Evolutionary conservation across 148 eudicot species (phyloP), one percentile per base, ranked within the genome.

Genomic region (Amaranthus cruentus): DNA sequence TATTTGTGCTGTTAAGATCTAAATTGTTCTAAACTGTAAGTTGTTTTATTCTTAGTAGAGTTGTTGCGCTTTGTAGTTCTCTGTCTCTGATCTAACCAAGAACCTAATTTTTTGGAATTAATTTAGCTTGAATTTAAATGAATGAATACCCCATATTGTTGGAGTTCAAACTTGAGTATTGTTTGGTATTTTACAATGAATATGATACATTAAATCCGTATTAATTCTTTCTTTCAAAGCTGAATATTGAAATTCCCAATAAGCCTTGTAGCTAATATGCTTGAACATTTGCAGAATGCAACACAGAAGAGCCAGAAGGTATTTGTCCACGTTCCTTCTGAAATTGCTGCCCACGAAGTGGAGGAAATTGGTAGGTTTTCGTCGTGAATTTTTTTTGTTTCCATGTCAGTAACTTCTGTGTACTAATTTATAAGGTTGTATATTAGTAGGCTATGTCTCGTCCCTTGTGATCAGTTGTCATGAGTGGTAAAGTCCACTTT

Each of bases 231-330:
- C 48, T 47, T 47, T 60, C 10, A 38, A 7, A 28, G 38, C 38
- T 28, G 38, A 60, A 60, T 4, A 7, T 58, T 6, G 62, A 14
- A n/a, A 15, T 5, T 58, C 28, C 18, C 6, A 58, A n/a, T n/a
- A 18, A n/a, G 7, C 62, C 4, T 2, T 18, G 54, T 47, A 4
- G 42, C 70, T 67, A 67, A 21, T 21, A 28, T 68, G 58, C 64
- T 38, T 66, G 59, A 56, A 51, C 79, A 12, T 72, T 68, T 49
- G 72, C 89, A 94, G 98, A 91, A 95, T 87, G 97, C 98, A 2
- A 95, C 98, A 73, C 90, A 95, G 76, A 95, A 95, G 83, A 95
- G 97, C 79, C 93, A 95, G 84, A 95, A 91, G 82, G 96, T 95
- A 1, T 95, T 95, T 70, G 97, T 95, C 55, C 98, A 95, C 56